A percentile compares a stretch with the other conserved stretches of the same genome.
Conservation (phyloP, 2,329 filamentous ascomycete genomes). For the Penicillium sp. region DNA sequence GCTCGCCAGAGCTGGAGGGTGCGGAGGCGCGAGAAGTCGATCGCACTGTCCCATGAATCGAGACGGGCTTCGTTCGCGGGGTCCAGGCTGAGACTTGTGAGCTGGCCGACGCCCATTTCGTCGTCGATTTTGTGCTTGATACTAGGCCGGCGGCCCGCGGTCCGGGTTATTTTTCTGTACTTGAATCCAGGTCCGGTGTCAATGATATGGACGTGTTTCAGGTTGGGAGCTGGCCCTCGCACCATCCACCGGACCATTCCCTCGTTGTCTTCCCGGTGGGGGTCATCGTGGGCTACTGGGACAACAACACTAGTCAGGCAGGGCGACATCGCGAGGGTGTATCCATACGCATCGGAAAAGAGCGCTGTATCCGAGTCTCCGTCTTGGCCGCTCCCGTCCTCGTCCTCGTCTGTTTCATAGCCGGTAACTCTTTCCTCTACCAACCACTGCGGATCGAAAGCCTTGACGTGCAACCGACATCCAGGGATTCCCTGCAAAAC, state of each 20-base stretch:
- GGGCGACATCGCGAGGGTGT: neutral
- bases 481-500: neutral
- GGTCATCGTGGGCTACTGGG: conserved; percentile 1
- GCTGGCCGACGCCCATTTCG: neutral
- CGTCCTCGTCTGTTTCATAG: neutral
- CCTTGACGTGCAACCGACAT: neutral
- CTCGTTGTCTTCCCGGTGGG: neutral
- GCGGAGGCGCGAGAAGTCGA: neutral
- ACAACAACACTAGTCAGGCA: neutral
- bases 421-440: neutral
- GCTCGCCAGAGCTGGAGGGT: conserved; percentile 3
- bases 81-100: neutral
- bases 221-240: neutral
- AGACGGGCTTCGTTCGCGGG: neutral
- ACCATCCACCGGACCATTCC: neutral
- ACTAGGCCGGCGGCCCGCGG: neutral
- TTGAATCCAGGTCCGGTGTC: neutral
- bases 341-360: neutral
- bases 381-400: neutral
- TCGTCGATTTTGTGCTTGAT: neutral
- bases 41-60: neutral
- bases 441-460: neutral
- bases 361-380: neutral
- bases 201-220: neutral
- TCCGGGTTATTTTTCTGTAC: neutral